Evolutionary conservation across 2,329 filamentous ascomycete genomes (phyloP).

Genomic region (Botrytis medusae): DNA sequence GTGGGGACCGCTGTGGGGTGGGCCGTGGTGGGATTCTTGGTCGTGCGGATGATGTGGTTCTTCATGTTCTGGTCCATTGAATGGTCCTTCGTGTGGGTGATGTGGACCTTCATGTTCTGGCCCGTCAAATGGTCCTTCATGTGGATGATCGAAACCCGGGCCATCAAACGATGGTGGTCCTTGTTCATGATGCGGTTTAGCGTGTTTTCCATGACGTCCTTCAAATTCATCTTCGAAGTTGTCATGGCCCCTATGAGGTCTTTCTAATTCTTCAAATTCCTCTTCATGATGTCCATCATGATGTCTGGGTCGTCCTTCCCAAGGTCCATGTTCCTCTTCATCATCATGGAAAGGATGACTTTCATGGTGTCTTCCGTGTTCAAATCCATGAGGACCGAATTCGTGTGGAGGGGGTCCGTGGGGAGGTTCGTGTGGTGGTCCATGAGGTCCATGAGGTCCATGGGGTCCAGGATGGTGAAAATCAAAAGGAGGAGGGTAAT

Average conservation of each 20-base stretch:
- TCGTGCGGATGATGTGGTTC: background rate
- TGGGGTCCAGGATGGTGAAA: constrained; percentile 14
- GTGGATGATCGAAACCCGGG: background rate
- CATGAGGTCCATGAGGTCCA: constrained; percentile 19
- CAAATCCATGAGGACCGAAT: constrained; percentile 17
- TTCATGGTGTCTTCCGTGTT: constrained; percentile 6
- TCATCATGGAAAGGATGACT: background rate
- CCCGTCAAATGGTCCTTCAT: background rate
- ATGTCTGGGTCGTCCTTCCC: constrained; percentile 6
- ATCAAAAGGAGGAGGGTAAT: constrained; percentile 31
- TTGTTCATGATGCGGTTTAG: background rate
- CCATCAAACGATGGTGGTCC: background rate
- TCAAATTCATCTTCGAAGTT: background rate
- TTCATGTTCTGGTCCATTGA: background rate
- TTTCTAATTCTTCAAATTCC: background rate
- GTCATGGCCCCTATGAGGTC: background rate
- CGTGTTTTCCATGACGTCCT: background rate
- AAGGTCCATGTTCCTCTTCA: background rate
- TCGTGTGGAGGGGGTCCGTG: constrained; percentile 8
- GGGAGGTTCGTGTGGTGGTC: constrained; percentile 18
- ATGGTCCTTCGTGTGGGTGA: background rate
- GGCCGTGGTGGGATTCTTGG: background rate
- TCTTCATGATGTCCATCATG: constrained; percentile 7
- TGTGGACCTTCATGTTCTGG: constrained; percentile 10
- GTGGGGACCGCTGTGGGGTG: background rate